Evolutionary conservation across 805 yeast species (phyloP).

Genomic region (Martiniozyma abietophila): DNA sequence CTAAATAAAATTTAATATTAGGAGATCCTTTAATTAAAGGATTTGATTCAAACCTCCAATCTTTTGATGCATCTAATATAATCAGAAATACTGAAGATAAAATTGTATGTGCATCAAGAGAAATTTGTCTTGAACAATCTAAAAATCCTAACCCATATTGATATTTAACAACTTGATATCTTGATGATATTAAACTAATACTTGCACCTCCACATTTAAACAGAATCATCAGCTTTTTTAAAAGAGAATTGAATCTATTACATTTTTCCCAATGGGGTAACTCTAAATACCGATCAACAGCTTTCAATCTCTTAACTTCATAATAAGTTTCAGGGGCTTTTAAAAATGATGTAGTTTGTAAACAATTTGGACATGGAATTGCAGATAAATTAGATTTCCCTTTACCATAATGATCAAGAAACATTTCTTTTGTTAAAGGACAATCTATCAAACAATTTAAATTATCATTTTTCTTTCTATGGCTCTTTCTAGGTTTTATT

Average conservation of each 20-base stretch:
- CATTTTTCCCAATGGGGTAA: slow-evolving; percentile 43
- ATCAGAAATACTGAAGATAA: slow-evolving; percentile 48
- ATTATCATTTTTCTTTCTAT: background rate
- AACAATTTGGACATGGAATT: slow-evolving; percentile 48
- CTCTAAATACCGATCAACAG: slow-evolving; percentile 32
- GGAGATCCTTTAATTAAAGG: slow-evolving; percentile 62
- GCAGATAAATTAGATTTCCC: slow-evolving; percentile 49
- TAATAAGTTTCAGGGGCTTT: slow-evolving; percentile 51
- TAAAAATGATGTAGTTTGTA: slow-evolving; percentile 37
- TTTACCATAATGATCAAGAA: slow-evolving; percentile 45
- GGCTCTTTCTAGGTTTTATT: background rate
- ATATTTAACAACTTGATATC: slow-evolving; percentile 39
- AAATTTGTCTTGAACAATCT: slow-evolving; percentile 45
- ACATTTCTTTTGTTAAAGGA: slow-evolving; percentile 41
- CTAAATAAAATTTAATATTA: slow-evolving; percentile 50
- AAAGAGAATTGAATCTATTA: slow-evolving; percentile 29
- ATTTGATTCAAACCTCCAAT: slow-evolving; percentile 58
- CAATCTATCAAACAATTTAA: background rate
- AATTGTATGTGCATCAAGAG: slow-evolving; percentile 63
- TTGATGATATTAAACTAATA: slow-evolving; percentile 46
- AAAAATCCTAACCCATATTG: slow-evolving; percentile 38
- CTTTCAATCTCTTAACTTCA: slow-evolving; percentile 37
- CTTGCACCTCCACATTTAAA: slow-evolving; percentile 45
- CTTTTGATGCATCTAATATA: slow-evolving; percentile 49
- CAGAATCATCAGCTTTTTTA: slow-evolving; percentile 30